A percentile compares a stretch with the other conserved stretches of the same genome.
Evolutionary conservation across 805 yeast genomes (phyloP).

Genomic region (Monosporozyma aerobia): DNA sequence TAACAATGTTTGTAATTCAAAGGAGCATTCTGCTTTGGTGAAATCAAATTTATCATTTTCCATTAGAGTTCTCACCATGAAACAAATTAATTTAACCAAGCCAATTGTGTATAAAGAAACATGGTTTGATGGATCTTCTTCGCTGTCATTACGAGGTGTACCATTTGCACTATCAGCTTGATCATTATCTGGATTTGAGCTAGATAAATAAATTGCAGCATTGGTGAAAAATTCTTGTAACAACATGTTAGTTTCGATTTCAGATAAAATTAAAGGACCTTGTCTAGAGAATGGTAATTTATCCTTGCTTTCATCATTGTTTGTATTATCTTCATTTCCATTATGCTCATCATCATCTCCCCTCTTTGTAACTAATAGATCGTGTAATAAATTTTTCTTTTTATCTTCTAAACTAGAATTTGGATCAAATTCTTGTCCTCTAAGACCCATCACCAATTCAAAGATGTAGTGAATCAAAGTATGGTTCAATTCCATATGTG

Average conservation of each 20-base stretch:
- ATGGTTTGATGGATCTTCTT: slow-evolving; percentile 9
- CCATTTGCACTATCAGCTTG: slow-evolving; percentile 4
- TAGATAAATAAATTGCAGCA: slow-evolving; percentile 36
- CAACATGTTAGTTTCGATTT: slow-evolving; percentile 55
- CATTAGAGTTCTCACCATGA: slow-evolving; percentile 50
- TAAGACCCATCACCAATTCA: slow-evolving; percentile 46
- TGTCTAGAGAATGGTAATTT: slow-evolving; percentile 41
- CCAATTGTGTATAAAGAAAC: slow-evolving; percentile 31
- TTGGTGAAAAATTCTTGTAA: slow-evolving; percentile 62
- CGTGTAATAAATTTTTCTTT: slow-evolving; percentile 5
- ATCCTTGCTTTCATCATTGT: slow-evolving; percentile 8
- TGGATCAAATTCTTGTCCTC: slow-evolving; percentile 35
- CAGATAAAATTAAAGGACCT: slow-evolving; percentile 46
- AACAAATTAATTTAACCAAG: slow-evolving; percentile 47
- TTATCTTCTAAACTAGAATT: slow-evolving; percentile 4
- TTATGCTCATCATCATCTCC: slow-evolving; percentile 7
- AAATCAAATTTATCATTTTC: slow-evolving; percentile 37
- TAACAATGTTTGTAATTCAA: slow-evolving; percentile 51
- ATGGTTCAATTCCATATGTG: slow-evolving; percentile 50
- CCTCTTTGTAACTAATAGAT: slow-evolving; percentile 3
- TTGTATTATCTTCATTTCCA: not conserved
- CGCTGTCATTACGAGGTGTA: slow-evolving; percentile 6
- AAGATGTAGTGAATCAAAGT: slow-evolving; percentile 53
- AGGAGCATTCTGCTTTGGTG: slow-evolving; percentile 42
- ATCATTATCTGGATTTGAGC: slow-evolving; percentile 14